Base-by-base conservation (phyloP, 306 rosid species). In the Vachellia pachyceras region DNA sequence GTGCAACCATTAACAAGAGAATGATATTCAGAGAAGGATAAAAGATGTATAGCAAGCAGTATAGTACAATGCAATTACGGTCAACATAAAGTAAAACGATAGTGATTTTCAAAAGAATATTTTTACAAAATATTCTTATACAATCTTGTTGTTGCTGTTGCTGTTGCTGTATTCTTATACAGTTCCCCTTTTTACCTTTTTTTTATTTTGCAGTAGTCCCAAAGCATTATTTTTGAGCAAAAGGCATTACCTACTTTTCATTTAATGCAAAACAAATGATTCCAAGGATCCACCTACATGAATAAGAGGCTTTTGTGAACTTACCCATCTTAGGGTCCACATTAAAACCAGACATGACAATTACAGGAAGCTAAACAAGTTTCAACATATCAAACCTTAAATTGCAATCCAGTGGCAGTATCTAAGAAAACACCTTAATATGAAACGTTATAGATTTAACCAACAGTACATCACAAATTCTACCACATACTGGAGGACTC, bases 291-390 rank as follows among this genome's bases (percentile, higher is more conserved):
- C 18, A 7, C 68, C 17, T 5, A 61, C n/a, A 61, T 25, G 7
- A 25, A 61, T 8, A 61, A 60, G 39, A 0, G 58, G 46, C 14
- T 61, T 73, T 47, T 1, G 63, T 14, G 64, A 49, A 61, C 67
- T 40, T 73, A 58, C 55, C 46, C 82, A 74, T 54, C 37, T 33
- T 55, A 80, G 84, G 84, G 71, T 77, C 80, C 74, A 76, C 80
- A 57, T 64, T 70, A 25, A 80, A 12, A 80, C 44, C 41, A 47
- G 52, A 71, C 65, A 5, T 69, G 41, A 73, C 42, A 45, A 76
- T 58, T n/a, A 12, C 42, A 57, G 72, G 66, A 73, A 81, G 71
- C 79, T 69, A 25, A 60, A 60, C 35, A 83, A 81, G 44, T 81
- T 25, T 81, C 69, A 69, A 63, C 67, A 49, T 12, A 75, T 44